Conservation (phyloP, 805 yeast species). For the Metschnikowia santaceciliae region DNA sequence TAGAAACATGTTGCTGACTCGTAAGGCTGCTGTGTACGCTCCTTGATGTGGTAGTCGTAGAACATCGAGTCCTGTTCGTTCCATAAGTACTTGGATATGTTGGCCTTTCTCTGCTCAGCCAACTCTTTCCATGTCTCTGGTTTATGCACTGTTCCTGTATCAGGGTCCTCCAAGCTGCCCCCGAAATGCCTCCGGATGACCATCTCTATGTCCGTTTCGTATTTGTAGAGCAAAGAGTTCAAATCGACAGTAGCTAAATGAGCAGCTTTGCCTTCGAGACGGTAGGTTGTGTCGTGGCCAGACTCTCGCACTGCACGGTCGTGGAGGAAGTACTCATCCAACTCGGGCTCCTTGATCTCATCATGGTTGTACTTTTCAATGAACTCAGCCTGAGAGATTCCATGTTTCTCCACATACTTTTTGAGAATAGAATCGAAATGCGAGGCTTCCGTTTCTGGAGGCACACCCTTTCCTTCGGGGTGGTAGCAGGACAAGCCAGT, state of each 20-base stretch:
- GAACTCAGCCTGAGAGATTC: conserved; percentile 57
- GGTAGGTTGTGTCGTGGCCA: conserved; percentile 91
- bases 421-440: conserved; percentile 73
- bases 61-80: conserved; percentile 71
- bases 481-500: conserved; percentile 87
- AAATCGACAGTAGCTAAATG: conserved; percentile 86
- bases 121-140: conserved; percentile 58
- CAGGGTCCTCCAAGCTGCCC: conserved; percentile 35
- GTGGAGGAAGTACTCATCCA: conserved; percentile 84
- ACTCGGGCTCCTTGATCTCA: conserved; percentile 64
- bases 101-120: conserved; percentile 51
- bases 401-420: conserved; percentile 65
- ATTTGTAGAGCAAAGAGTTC: conserved; percentile 81
- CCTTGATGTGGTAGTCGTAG: conserved; percentile 75
- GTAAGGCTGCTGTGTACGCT: conserved; percentile 53
- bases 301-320: conserved; percentile 95
- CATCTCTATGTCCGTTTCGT: conserved; percentile 78
- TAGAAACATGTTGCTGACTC: conserved; percentile 89
- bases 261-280: conserved; percentile 88
- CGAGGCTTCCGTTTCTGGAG: conserved; percentile 92
- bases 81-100: conserved; percentile 75
- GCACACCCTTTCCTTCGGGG: conserved; percentile 89
- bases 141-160: conserved; percentile 33
- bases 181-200: conserved; percentile 55
- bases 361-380: conserved; percentile 61